Evolutionary conservation across 1,139 yeast species (phyloP).

Genomic region (Pichia sp.): DNA sequence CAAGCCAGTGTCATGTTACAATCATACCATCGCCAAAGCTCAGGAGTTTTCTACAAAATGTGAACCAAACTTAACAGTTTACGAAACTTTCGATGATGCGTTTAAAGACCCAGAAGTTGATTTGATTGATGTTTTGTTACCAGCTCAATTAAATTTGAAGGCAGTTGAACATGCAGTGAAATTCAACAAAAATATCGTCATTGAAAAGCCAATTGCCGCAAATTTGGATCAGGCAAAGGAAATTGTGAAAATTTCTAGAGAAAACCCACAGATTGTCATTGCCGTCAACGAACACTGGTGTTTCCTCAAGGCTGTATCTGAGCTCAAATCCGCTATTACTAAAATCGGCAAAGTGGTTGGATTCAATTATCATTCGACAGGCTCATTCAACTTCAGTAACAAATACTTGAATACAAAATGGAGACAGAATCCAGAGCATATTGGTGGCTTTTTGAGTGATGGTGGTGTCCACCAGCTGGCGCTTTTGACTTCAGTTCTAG

Average conservation of each 20-base stretch:
- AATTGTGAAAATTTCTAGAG: conserved; percentile 58
- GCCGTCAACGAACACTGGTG: conserved; percentile 81
- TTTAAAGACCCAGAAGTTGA: conserved; percentile 59
- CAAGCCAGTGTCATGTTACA: conserved; percentile 55
- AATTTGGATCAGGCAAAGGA: conserved; percentile 69
- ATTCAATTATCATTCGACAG: conserved; percentile 75
- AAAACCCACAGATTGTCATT: conserved; percentile 44
- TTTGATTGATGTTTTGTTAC: conserved; percentile 75
- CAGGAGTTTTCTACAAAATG: conserved; percentile 66
- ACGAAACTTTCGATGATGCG: conserved; percentile 55
- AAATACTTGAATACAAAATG: conserved; percentile 68
- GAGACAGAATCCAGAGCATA: conserved; percentile 85
- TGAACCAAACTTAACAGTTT: conserved; percentile 45
- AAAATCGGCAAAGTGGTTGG: conserved; percentile 70
- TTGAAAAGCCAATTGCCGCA: conserved; percentile 93
- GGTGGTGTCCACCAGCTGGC: conserved; percentile 97
- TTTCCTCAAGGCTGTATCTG: conserved; percentile 48
- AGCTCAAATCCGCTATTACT: conserved; percentile 48
- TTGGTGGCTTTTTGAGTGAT: conserved; percentile 86
- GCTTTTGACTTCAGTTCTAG: conserved; percentile 72
- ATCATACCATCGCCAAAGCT: conserved; percentile 80
- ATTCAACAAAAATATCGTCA: conserved; percentile 64
- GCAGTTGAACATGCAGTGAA: conserved; percentile 59
- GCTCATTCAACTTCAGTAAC: conserved; percentile 58
- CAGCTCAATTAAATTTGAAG: conserved; percentile 69